Evolutionary conservation across 2,329 filamentous ascomycete species (phyloP), one percentile per base, ranked within the genome.

Genomic region (Sporothrix pseudoabietina): DNA sequence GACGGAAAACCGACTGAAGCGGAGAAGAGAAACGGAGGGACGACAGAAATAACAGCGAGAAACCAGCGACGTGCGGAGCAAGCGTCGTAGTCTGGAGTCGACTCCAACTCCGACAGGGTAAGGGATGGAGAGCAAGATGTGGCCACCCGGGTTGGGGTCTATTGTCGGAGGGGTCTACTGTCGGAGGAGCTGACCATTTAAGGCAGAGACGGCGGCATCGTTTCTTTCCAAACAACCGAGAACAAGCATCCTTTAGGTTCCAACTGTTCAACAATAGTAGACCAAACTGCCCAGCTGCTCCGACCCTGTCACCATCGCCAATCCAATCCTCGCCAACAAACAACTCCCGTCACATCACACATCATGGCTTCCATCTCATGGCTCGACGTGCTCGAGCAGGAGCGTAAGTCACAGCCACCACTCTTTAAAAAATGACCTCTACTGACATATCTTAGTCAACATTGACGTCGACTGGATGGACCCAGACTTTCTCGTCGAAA

Each of bases 381-480:
- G 82, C 81, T 84, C 32, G 81, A 84, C 73, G 83, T 82, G 80
- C 81, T 84, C 52, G 81, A 83, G 73, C 79, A 83, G 77, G 80
- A 83, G 74, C 75, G 82, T 83, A 75, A 76, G 80, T 77, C 44
- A 30, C 26, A 26, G 26, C 26, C 26, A 2, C 26, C 26, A 26
- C 26, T 26, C 26, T 26, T 26, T 26, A 26, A 26, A 26, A 26
- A 26, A 26, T 26, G 26, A 26, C 26, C 26, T 26, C 26, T n/a
- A 30, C 52, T 69, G 14, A 73, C 66, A 19, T 44, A 19, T 2
- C 0, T 7, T 57, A 86, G 85, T 86, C 73, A 83, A 86, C 44
- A 80, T 87, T 71, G 85, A 87, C 74, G 83, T 86, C 32, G 85
- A 87, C 76, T 85, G 83, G 81, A 86, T 87, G 85, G 85, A 85